Evolutionary conservation across 2,329 filamentous ascomycete species (phyloP), one percentile per base, ranked within the genome.

Genomic region (Mycosphaerella arachidis): DNA sequence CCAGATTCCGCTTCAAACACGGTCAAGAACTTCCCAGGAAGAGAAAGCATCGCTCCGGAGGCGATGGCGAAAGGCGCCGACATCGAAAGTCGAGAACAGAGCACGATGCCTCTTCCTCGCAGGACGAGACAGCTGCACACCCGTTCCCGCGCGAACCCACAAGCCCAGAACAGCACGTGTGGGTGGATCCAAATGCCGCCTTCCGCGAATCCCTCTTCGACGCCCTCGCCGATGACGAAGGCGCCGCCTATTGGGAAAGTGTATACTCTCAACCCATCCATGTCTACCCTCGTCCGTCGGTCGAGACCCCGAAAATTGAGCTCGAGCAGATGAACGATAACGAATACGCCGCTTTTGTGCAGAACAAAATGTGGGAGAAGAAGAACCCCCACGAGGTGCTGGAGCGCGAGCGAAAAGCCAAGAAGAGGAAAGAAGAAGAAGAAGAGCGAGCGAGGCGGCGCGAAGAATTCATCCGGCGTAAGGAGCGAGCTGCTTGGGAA

Each of bases 201-300:
- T 99, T 99, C 74, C 87, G 91, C 31, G 91, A 96, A 74, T 96
- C 92, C 0, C 86, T 99, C 5, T 97, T 97, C 77, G 94, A 99
- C 74, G 94, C 94, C 33, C 88, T 99, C 75, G 93, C 92, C 40
- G 94, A 99, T 75, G 93, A 97, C 72, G 94, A 99, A 76, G 94
- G 93, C 51, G 94, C 94, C 1, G 84, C 86, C 7, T 99, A 94
- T 78, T 99, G 94, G 94, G 89, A 97, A 74, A 85, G 86, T 16
- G 90, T 99, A n/a, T 99, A 97, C 75, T 92, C 92, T 0, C 93
- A 97, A 73, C 93, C 94, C 0, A 89, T 97, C 53, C 92, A 97
- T 75, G 84, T 86, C 6, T 97, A 95, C 72, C 73, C 85, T 3
- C 96, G 95, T 70, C 75, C 84, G 0, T 79, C 81, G 0, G 79